Base-by-base conservation (phyloP, 495 filamentous ascomycete genomes). In the Aspergillus diversus region DNA sequence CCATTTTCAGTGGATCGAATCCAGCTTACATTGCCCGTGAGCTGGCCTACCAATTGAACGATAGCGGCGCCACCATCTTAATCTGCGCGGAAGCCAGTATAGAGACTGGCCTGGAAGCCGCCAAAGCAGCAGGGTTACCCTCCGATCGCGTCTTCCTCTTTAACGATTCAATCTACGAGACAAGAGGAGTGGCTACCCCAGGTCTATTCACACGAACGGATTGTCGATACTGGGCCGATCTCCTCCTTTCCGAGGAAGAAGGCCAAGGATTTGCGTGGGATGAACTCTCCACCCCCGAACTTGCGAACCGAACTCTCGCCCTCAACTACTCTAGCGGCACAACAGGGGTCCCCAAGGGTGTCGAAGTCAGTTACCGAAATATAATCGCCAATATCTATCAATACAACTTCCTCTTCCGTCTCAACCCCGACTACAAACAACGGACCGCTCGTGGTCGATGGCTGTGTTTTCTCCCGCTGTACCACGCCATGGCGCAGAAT, bases 311-410 rank as follows among this genome's bases (percentile, higher is more conserved):
- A 5, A 81, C 81, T 12, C 76, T 81, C 1, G 78, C 78, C 76
- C 78, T 93, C 54, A 92, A 91, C 66, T 92, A 92, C 74, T 86
- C 81, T 59, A 84, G 80, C 47, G 92, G 92, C 2, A 96, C 92
- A 5, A 95, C 91, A 0, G 92, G 92, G 4, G 78, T 90, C 5
- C 90, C 92, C n/a, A 96, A 95, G 70, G 92, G 92, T 33, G 92
- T 93, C 16, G 87, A 89, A 72, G 86, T 94, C 63, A 83, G 86
- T 13, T 92, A 95, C 74, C 71, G 76, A 35, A 87, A 90, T 64
- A 88, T 92, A 66, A 80, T 91, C 27, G 79, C 89, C 51, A 92
- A 94, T 69, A 82, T 75, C 49, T 81, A 89, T 60, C 83, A 87
- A 68, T 77, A 83, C 7, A 78, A 75, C 16, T 71, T 76, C 65